Evolutionary conservation across 1,284 basidiomycete species (phyloP).

Genomic region (Ustilago crameri): DNA sequence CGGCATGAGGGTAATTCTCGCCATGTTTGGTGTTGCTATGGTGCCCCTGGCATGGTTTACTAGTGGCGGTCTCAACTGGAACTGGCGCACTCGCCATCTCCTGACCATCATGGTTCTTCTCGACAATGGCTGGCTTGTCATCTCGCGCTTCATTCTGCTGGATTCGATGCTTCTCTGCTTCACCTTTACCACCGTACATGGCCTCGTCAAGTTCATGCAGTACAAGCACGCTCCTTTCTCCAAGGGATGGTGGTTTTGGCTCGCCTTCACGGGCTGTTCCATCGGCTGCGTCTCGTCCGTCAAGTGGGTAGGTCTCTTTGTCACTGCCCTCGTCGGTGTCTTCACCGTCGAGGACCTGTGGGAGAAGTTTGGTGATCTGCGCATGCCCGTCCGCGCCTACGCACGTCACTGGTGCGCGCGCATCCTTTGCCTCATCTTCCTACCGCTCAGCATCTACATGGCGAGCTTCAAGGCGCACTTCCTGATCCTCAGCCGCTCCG

Average conservation of each 20-base stretch:
- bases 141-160: constrained; percentile 95
- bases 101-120: constrained; percentile 90
- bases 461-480: constrained; percentile 95
- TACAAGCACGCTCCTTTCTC: constrained; percentile 87
- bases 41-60: constrained; percentile 97
- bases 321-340: constrained; percentile 89
- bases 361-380: constrained; percentile 96
- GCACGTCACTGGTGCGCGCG: constrained; percentile 90
- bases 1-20: constrained; percentile 93
- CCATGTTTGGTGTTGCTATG: constrained; percentile 91
- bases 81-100: constrained; percentile 85
- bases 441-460: constrained; percentile 93
- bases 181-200: constrained; percentile 95
- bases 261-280: constrained; percentile 86
- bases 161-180: constrained; percentile 99
- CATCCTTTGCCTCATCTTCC: constrained; percentile 83
- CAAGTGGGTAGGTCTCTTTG: constrained; percentile 96
- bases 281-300: constrained; percentile 97
- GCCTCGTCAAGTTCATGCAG: constrained; percentile 93
- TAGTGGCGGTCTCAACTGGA: constrained; percentile 93
- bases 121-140: constrained; percentile 94
- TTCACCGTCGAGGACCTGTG: constrained; percentile 98
- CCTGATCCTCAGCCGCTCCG: constrained; percentile 89
- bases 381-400: constrained; percentile 87
- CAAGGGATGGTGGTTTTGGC: constrained; percentile 96